These are phyloP conservation scores for Xylaria cubensis DNA, from an alignment of 495 filamentous ascomycete species.

Conservation along the genomic window DNA sequence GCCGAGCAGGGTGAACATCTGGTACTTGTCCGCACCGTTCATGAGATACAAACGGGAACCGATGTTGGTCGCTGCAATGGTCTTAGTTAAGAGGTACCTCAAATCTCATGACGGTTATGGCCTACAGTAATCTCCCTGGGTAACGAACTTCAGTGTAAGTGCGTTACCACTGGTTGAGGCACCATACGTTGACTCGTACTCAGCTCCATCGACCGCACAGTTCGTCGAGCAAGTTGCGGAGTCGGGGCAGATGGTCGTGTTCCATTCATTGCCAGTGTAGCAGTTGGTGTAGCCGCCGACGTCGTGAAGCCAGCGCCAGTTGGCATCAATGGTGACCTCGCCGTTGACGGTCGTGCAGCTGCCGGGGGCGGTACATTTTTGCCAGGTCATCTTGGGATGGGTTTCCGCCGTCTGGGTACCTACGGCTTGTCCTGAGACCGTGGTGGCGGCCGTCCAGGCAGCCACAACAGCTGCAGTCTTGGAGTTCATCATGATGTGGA, in stretches of 20 bases:
- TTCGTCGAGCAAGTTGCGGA: constrained; percentile 54
- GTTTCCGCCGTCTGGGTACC: constrained; percentile 61
- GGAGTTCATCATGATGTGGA: constrained; percentile 32
- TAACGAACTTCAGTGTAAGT: constrained; percentile 61
- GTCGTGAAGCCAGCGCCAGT: constrained; percentile 60
- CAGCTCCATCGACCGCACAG: constrained; percentile 59
- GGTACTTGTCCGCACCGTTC: constrained; percentile 56
- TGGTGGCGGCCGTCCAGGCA: constrained; percentile 42
- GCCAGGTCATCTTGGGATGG: constrained; percentile 63
- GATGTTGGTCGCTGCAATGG: constrained; percentile 45
- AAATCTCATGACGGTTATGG: neutral
- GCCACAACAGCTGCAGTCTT: constrained; percentile 54
- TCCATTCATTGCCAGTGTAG: constrained; percentile 63
- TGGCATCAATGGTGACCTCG: constrained; percentile 55
- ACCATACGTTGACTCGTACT: constrained; percentile 54
- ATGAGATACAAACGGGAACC: constrained; percentile 62
- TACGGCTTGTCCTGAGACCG: constrained; percentile 55
- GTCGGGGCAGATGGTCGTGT: constrained; percentile 58
- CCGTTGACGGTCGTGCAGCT: constrained; percentile 52
- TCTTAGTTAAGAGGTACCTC: neutral
- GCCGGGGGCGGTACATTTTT: constrained; percentile 57
- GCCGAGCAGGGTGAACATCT: constrained; percentile 59
- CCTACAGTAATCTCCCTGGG: constrained; percentile 42
- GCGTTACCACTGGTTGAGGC: constrained; percentile 51
- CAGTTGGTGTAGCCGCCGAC: constrained; percentile 51